These are phyloP conservation scores for Penicillium roqueforti DNA, from an alignment of 495 filamentous ascomycete genomes.

Conservation along the genomic window DNA sequence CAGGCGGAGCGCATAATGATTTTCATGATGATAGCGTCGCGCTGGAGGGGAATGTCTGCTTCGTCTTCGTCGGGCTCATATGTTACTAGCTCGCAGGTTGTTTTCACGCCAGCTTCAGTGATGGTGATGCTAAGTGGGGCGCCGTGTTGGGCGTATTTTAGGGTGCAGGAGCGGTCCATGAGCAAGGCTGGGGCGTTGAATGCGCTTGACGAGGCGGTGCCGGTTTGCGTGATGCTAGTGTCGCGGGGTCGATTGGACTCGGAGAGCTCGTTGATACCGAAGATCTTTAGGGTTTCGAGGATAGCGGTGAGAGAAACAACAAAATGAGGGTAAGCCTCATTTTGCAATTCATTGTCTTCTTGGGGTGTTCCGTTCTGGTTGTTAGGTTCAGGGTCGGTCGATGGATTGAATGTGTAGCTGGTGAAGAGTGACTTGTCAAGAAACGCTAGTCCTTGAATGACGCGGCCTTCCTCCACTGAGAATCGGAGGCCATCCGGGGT, in stretches of 20 bases:
- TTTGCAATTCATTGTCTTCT: constrained; percentile 34
- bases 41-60: constrained; percentile 77
- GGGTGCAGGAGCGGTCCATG: constrained; percentile 73
- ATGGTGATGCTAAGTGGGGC: constrained; percentile 75
- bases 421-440: constrained; percentile 84
- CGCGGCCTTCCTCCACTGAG: constrained; percentile 74
- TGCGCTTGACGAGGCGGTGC: constrained; percentile 48
- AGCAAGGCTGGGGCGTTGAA: constrained; percentile 75
- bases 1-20: constrained; percentile 87
- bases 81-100: constrained; percentile 87
- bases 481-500: constrained; percentile 79
- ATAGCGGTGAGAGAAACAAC: constrained; percentile 82
- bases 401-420: constrained; percentile 64
- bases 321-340: constrained; percentile 52
- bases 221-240: constrained; percentile 46
- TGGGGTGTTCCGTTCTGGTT: constrained; percentile 33
- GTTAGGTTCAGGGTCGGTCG: constrained; percentile 16
- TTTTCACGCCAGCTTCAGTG: constrained; percentile 79
- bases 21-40: constrained; percentile 76
- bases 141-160: constrained; percentile 69
- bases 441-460: constrained; percentile 84
- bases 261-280: constrained; percentile 70
- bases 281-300: constrained; percentile 92
- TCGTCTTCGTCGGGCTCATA: constrained; percentile 65
- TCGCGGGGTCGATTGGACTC: constrained; percentile 45